Evolutionary conservation across 1,284 basidiomycete species (phyloP).

Genomic region (Pyrrhoderma noxium): DNA sequence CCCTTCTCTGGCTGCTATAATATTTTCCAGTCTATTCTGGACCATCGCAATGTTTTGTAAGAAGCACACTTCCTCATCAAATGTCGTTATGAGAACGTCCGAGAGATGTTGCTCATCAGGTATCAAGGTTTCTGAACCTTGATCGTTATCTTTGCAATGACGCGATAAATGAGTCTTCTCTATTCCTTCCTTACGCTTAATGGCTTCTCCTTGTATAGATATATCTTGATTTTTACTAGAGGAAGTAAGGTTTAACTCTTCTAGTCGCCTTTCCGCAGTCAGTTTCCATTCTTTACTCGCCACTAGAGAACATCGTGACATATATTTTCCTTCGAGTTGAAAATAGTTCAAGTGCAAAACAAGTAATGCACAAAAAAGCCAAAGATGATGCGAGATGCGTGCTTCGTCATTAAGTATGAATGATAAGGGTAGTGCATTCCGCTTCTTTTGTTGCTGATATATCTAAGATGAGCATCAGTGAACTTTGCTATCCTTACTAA

Average conservation of each 20-base stretch:
- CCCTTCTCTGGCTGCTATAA: background rate
- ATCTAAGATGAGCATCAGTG: background rate
- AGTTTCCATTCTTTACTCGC: no score
- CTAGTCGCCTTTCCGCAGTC: no score
- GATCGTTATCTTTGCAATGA: background rate
- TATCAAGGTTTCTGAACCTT: background rate
- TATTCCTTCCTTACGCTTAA: no score
- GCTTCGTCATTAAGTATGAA: conserved; percentile 28
- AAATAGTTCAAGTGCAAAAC: conserved; percentile 13
- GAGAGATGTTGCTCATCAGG: background rate
- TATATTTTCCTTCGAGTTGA: no score
- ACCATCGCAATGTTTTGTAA: conserved; percentile 5
- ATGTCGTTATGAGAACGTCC: background rate
- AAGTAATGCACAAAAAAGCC: conserved; percentile 25
- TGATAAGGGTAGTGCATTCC: background rate
- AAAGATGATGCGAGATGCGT: conserved; percentile 27
- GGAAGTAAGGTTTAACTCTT: no score
- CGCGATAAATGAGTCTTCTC: no score
- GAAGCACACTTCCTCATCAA: conserved; percentile 3
- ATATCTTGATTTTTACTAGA: no score
- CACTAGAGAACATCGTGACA: no score
- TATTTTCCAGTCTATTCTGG: conserved; percentile 8
- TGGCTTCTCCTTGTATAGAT: no score
- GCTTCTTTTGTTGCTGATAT: background rate
- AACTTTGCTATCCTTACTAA: background rate